A percentile compares a stretch with the other conserved stretches of the same genome.
Conservation (phyloP, 495 filamentous ascomycete species). For the Astrocystis sublimbata region DNA sequence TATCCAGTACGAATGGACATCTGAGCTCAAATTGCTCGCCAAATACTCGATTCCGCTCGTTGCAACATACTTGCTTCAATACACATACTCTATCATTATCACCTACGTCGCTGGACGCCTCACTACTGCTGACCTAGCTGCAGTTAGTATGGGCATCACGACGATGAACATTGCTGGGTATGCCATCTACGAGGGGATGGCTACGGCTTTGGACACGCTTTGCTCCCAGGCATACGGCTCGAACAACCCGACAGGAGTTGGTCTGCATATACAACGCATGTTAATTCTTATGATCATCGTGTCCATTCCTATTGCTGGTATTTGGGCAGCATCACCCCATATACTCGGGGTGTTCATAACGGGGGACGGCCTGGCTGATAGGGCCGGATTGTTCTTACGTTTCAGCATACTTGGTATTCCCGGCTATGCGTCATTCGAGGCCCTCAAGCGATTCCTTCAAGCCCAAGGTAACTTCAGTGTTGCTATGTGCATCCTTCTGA, state of each 20-base stretch:
- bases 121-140: slow-evolving; percentile 64
- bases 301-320: slow-evolving; percentile 63
- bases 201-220: slow-evolving; percentile 73
- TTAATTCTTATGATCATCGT: slow-evolving; percentile 61
- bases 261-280: slow-evolving; percentile 74
- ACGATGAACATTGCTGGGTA: slow-evolving; percentile 67
- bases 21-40: slow-evolving; percentile 36
- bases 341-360: slow-evolving; percentile 65
- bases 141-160: slow-evolving; percentile 42
- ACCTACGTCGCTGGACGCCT: slow-evolving; percentile 72
- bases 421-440: slow-evolving; percentile 71
- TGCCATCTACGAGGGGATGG: slow-evolving; percentile 69
- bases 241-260: slow-evolving; percentile 66
- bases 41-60: slow-evolving; percentile 67
- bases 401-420: slow-evolving; percentile 67
- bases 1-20: slow-evolving; percentile 18
- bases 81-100: slow-evolving; percentile 68
- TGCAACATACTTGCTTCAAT: slow-evolving; percentile 72
- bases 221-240: slow-evolving; percentile 78
- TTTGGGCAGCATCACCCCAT: slow-evolving; percentile 63
- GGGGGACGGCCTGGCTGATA: slow-evolving; percentile 54
- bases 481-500: slow-evolving; percentile 63
- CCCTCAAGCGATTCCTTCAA: slow-evolving; percentile 71
- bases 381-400: slow-evolving; percentile 68
- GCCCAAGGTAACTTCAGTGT: slow-evolving; percentile 72